phyloP scores from a whole-genome alignment of 768 basidiomycete species.

The Panaeolus papilionaceus region DNA sequence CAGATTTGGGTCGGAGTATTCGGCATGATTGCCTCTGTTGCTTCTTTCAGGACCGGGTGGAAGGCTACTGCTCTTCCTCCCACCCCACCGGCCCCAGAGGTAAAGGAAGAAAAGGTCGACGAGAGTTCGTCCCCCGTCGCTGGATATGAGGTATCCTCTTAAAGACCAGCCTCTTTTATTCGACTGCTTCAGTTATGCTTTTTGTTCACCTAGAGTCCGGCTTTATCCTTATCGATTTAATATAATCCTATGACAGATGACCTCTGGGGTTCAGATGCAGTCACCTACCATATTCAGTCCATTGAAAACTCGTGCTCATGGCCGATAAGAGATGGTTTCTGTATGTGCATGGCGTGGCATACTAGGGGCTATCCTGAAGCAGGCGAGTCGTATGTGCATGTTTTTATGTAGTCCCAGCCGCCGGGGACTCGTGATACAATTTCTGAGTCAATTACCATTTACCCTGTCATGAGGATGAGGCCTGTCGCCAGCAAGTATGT shows the following conservation, averaged over 20 bases:
- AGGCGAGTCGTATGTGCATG: not conserved
- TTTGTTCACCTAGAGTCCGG: not conserved
- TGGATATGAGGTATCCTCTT: constrained; percentile 35
- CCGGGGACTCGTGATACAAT: constrained; percentile 2
- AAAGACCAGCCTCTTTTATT: not conserved
- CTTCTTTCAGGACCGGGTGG: constrained; percentile 75
- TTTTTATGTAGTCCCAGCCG: not conserved
- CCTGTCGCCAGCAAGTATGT: not conserved
- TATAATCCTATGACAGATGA: not conserved
- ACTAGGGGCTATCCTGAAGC: not conserved
- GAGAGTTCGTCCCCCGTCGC: constrained; percentile 17
- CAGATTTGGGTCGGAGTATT: constrained; percentile 51
- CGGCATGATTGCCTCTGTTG: constrained; percentile 56
- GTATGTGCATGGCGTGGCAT: not conserved
- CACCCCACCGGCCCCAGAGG: constrained; percentile 26
- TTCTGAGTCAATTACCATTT: not conserved
- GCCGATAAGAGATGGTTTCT: not conserved
- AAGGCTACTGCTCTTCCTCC: constrained; percentile 63
- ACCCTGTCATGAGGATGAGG: not conserved
- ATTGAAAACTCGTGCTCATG: constrained; percentile 5
- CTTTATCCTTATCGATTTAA: constrained; percentile 6
- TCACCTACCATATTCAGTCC: not conserved
- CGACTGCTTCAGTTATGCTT: constrained; percentile 8
- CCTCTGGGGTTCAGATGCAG: not conserved
- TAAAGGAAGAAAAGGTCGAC: constrained; percentile 30